These are phyloP conservation scores for Chytriomyces confervae DNA, from an alignment of 192 early-diverging fungal genomes.

Conservation along the genomic window DNA sequence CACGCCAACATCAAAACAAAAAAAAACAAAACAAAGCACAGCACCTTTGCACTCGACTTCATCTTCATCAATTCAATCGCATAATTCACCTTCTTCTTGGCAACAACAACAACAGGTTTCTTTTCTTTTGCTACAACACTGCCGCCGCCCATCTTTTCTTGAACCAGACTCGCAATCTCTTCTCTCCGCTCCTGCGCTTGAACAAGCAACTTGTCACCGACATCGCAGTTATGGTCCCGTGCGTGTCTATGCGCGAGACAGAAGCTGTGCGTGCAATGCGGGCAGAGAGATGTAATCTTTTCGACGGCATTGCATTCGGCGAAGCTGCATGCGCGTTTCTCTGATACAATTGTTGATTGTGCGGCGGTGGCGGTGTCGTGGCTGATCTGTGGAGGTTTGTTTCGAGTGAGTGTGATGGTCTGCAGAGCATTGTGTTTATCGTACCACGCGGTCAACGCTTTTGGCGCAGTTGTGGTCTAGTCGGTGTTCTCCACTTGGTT, in stretches of 20 bases:
- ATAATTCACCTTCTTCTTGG: conserved; percentile 31
- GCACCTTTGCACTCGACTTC: conserved; percentile 38
- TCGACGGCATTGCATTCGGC: conserved; percentile 11
- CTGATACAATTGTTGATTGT: not conserved
- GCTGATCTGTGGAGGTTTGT: not conserved
- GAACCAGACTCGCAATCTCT: conserved; percentile 11
- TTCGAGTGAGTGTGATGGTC: not conserved
- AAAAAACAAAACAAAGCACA: not conserved
- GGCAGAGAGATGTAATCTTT: conserved; percentile 31
- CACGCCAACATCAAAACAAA: conserved; percentile 1
- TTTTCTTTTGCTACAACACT: not conserved
- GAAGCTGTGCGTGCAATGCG: conserved; percentile 4
- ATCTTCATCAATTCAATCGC: conserved; percentile 39
- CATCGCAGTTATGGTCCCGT: conserved; percentile 17
- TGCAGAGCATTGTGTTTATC: not conserved
- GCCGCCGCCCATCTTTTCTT: not conserved
- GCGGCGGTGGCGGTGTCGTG: not conserved
- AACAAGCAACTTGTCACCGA: not conserved
- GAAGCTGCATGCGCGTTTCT: conserved; percentile 11
- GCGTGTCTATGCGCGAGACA: conserved; percentile 34
- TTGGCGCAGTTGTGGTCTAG: conserved; percentile 30
- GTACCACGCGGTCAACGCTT: conserved; percentile 20
- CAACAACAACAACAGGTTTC: not conserved
- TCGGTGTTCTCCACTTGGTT: conserved; percentile 26
- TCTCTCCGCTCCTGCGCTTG: conserved; percentile 24